These are phyloP conservation scores for Cylindrodendrum hubeiense DNA, from an alignment of 2,329 filamentous ascomycete species.

Conservation along the genomic window DNA sequence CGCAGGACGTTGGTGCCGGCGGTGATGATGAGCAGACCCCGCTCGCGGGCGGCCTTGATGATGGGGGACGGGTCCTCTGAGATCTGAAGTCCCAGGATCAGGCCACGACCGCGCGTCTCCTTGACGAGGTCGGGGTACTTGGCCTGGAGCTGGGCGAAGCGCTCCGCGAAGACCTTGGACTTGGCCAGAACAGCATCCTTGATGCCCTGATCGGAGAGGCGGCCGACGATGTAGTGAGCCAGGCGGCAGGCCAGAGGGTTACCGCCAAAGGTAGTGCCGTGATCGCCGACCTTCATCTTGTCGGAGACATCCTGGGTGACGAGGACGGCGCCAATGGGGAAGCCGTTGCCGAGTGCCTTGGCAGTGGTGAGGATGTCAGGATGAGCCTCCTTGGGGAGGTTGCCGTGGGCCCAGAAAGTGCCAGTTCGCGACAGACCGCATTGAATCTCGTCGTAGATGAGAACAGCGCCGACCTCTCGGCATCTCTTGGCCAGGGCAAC, in stretches of 20 bases:
- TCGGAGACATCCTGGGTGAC: conserved; percentile 56
- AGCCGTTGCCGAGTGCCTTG: conserved; percentile 96
- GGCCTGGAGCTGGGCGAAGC: conserved; percentile 61
- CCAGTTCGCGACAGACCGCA: conserved; percentile 92
- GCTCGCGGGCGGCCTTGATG: conserved; percentile 86
- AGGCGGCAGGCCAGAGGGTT: conserved; percentile 89
- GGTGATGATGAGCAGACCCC: conserved; percentile 90
- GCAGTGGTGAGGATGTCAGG: conserved; percentile 95
- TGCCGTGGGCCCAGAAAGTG: conserved; percentile 87
- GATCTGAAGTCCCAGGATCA: conserved; percentile 91
- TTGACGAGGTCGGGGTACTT: conserved; percentile 76
- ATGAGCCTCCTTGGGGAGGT: conserved; percentile 82
- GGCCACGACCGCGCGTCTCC: conserved; percentile 84
- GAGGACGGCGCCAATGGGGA: conserved; percentile 84
- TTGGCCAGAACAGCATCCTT: conserved; percentile 79
- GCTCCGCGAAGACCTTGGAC: conserved; percentile 61
- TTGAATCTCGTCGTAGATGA: conserved; percentile 98
- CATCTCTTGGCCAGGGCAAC: conserved; percentile 86
- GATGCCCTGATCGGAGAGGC: conserved; percentile 78
- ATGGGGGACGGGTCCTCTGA: conserved; percentile 78
- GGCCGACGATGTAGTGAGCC: conserved; percentile 85
- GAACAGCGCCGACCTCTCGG: conserved; percentile 85
- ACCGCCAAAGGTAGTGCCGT: conserved; percentile 94
- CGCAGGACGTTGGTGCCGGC: conserved; percentile 92
- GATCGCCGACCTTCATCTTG: conserved; percentile 74